Base-by-base conservation (phyloP, 2,329 filamentous ascomycete genomes). In the Domatiomyces catenatus region DNA sequence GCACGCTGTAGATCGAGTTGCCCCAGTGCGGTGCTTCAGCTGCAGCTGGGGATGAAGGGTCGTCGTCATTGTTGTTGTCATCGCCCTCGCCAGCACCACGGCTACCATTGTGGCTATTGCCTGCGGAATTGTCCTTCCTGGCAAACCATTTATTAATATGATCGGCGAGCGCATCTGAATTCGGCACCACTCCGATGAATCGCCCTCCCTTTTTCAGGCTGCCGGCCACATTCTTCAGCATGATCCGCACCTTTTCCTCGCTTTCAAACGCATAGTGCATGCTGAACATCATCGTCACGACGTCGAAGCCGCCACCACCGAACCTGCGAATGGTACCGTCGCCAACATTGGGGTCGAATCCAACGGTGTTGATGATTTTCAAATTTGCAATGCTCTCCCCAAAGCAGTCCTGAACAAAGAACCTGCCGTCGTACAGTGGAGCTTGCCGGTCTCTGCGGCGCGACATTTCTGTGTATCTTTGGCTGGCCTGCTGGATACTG, bases 201-300 rank as follows among this genome's bases (percentile, higher is more conserved):
- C 88, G 81, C 1, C 92, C 92, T 20, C 92, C 92, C 64, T 96
- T 95, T 66, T 90, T 94, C 61, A 98, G 68, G 1, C 85, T 79
- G 1, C 88, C 85, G 0, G 92, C 83, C 2, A 98, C 90, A 62
- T 98, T 98, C 61, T 81, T 79, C 50, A 98, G 75, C 92, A 98
- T 96, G 55, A 80, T 85, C 44, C 87, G 80, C 1, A 90, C 87
- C 66, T 94, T 93, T 46, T 80, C 78, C 66, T 98, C 90, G 48
- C 75, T 86, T 71, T 96, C 92, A 60, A 96, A 98, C 5, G 92
- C 89, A 66, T 98, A 98, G 69, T 98, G 92, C 81, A 98, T 92
- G 62, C 88, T 93, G 67, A 98, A 98, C 92, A 98, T 98, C 79
- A 94, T 94, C 63, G 84, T 88, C 56, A 98, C 90, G 43, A 96